Base-by-base conservation (phyloP, 2,329 filamentous ascomycete species). In the Orbilia oligospora region DNA sequence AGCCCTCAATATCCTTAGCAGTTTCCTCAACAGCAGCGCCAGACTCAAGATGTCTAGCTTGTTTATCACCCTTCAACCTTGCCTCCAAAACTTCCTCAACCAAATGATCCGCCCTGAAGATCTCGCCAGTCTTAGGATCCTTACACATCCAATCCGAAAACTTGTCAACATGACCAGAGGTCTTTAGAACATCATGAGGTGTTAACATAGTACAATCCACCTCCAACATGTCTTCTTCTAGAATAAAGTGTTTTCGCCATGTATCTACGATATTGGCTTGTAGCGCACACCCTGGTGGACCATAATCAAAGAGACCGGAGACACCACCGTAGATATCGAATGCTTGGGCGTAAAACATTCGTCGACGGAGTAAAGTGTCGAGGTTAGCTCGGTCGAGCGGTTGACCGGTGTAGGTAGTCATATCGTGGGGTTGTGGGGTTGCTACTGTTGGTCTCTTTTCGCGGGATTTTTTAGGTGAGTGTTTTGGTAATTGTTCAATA, bases 71-170 rank as follows among this genome's bases (percentile, higher is more conserved):
- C 85, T 94, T 95, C 79, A 99, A 86, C 46, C 96, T 89, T 58
- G 90, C 87, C 87, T 97, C 94, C 66, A 99, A 89, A 44, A 97
- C 91, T 82, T 97, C 93, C 88, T 98, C 94, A 81, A 99, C 94
- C 83, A 98, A 90, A 87, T 99, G 96, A 84, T 99, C 96, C 75
- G 96, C 94, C 82, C 96, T 91, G 84, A 99, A 90, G 83, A 97
- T 97, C 85, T 99, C 96, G 84, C 96, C 96, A 83, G 92, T 97
- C 88, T 97, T 97, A 80, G 95, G 93, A 85, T 99, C 96, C 86
- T 97, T 97, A 90, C 93, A 97, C 94, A 98, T 97, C 93, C 93
- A 98, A 85, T 98, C 95, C 85, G 93, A 92, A 83, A 98, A 98
- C 86, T 97, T 97, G 85, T 97, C 95, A 81, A 98, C 96, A 86